Base-by-base conservation (phyloP, 2,329 filamentous ascomycete genomes). In the Mycosphaerella sp. region DNA sequence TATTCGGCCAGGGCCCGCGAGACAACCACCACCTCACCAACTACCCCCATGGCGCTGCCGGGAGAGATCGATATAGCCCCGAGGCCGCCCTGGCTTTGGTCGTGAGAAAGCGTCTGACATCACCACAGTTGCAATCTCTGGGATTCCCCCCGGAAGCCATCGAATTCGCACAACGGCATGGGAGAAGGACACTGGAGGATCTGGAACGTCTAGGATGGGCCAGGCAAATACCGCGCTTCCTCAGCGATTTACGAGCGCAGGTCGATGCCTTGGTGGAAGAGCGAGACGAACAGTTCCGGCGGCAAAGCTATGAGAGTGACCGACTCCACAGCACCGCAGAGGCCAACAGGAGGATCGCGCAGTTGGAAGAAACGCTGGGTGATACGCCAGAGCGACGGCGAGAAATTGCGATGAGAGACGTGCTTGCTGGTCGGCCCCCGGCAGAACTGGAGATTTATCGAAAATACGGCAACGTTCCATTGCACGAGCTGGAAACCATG, bases 41-140 rank as follows among this genome's bases (percentile, higher is more conserved):
- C 50, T 65, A 61, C 48, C 66, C 59, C 9, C 65, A 63, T 41
- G 57, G 56, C 31, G 57, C 58, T 23, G 59, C 59, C 26, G 60
- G 61, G 21, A 55, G 63, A 9, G 57, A 58, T 56, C 51, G 54
- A 42, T 51, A 53, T 32, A 59, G 53, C 36, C 57, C 57, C 7
- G 65, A 69, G 48, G 61, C 63, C 10, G 67, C 67, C 14, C 53
- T 69, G 49, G 55, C 58, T 44, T 51, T 62, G 45, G 58, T 64
- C 47, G 59, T 67, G 34, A 53, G 58, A 47, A 54, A 62, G 39
- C 51, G 56, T 11, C 53, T 54, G 49, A 61, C 52, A 17, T 51
- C 51, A 32, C 51, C 51, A 14, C 49, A 59, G 26, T 40, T 68
- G 21, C 43, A 48, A 29, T 45, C 41, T 26, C 51, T 52, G 23